These are phyloP conservation scores for Candida easanensis DNA, from an alignment of 805 yeast species.

Conservation along the genomic window DNA sequence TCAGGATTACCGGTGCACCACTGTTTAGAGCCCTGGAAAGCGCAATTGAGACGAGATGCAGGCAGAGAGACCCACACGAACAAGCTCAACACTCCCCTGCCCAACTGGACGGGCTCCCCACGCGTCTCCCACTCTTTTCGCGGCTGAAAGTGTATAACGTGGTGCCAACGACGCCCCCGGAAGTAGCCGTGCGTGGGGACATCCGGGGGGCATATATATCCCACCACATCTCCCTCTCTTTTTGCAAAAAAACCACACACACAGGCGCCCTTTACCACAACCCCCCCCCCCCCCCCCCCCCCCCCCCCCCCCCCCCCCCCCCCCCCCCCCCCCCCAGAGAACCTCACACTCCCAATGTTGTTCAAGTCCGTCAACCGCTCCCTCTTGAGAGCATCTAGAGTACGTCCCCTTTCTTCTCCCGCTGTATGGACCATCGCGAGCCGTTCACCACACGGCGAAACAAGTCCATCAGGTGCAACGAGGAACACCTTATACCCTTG, in stretches of 20 bases:
- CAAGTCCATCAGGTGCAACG: too few species aligned
- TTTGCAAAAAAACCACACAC: too few species aligned
- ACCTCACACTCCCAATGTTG: conserved; percentile 1
- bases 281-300: neutral
- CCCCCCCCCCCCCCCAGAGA: neutral
- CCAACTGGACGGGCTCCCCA: neutral
- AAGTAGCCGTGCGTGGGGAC: neutral
- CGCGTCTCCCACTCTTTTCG: conserved; percentile 1
- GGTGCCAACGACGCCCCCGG: conserved; percentile 8
- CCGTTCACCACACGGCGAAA: too few species aligned
- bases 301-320: neutral
- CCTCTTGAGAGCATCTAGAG: conserved; percentile 15
- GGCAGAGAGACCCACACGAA: neutral
- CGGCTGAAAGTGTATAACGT: conserved; percentile 4
- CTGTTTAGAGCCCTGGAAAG: neutral
- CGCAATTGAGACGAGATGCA: neutral
- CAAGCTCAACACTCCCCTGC: too few species aligned
- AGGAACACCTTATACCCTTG: too few species aligned
- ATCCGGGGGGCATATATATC: conserved; percentile 1
- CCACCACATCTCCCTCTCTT: too few species aligned
- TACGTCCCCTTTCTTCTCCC: conserved; percentile 1
- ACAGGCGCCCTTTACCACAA: neutral
- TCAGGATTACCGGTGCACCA: neutral
- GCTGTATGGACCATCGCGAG: neutral
- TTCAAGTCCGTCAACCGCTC: conserved; percentile 17